These are phyloP conservation scores for Chytriomyces sp. DNA, from an alignment of 192 early-diverging fungal species.

Conservation along the genomic window DNA sequence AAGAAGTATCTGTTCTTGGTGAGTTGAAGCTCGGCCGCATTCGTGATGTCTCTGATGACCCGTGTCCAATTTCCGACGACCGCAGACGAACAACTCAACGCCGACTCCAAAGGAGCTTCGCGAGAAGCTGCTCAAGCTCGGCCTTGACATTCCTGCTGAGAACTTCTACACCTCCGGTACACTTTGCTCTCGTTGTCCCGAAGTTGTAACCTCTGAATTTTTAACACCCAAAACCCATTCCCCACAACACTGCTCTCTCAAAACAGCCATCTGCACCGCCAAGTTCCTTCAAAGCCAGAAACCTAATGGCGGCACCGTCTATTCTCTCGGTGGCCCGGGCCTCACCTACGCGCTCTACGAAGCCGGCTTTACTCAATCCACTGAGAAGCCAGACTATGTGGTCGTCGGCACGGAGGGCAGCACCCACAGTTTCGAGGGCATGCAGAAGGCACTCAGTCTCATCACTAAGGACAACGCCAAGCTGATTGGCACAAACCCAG, in stretches of 20 bases:
- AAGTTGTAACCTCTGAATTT: background rate
- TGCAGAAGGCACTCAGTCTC: slow-evolving; percentile 55
- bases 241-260: background rate
- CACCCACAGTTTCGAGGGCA: slow-evolving; percentile 46
- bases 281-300: slow-evolving; percentile 52
- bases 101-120: slow-evolving; percentile 65
- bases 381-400: slow-evolving; percentile 57
- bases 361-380: slow-evolving; percentile 61
- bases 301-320: slow-evolving; percentile 41
- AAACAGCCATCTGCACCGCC: slow-evolving; percentile 22
- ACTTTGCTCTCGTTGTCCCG: background rate
- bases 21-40: background rate
- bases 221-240: background rate
- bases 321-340: slow-evolving; percentile 59
- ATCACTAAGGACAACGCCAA: slow-evolving; percentile 54
- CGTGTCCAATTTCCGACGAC: background rate
- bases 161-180: slow-evolving; percentile 61
- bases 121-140: slow-evolving; percentile 53
- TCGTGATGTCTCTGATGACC: slow-evolving; percentile 5
- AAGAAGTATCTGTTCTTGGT: slow-evolving; percentile 63
- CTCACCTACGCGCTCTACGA: slow-evolving; percentile 57
- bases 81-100: slow-evolving; percentile 62
- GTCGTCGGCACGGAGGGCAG: slow-evolving; percentile 58
- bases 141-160: slow-evolving; percentile 50
- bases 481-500: slow-evolving; percentile 64